A percentile compares a stretch with the other conserved stretches of the same genome.
Conservation (phyloP, 2,329 filamentous ascomycete species). For the Cercospora zeina region DNA sequence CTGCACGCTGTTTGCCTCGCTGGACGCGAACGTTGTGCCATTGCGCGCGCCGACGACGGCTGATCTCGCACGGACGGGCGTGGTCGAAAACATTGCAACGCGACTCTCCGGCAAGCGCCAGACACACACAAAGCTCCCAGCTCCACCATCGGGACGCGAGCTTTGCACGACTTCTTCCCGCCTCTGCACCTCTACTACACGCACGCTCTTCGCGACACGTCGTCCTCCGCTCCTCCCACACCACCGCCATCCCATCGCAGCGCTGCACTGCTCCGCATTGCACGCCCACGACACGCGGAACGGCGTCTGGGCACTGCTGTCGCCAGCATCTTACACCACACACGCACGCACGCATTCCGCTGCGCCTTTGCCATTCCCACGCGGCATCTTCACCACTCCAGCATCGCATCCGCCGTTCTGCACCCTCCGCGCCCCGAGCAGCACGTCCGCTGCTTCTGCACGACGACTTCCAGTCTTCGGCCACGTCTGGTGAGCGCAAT, state of each 20-base stretch:
- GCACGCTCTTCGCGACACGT: conserved; percentile 1
- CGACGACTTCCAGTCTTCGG: conserved; percentile 21
- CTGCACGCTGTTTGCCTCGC: not conserved
- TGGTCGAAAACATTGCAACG: conserved; percentile 11
- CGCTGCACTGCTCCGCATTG: not conserved
- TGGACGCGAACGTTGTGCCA: conserved; percentile 4
- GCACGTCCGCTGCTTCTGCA: conserved; percentile 18
- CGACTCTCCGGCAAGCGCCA: conserved; percentile 16
- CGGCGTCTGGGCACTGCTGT: not conserved
- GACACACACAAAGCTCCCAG: conserved; percentile 13
- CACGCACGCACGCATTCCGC: not conserved
- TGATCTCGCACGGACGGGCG: conserved; percentile 2
- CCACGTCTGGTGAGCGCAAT: conserved; percentile 36
- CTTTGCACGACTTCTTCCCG: conserved; percentile 17
- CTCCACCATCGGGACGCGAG: conserved; percentile 16
- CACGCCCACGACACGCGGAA: conserved; percentile 3
- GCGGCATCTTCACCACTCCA: conserved; percentile 16
- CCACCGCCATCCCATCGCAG: not conserved
- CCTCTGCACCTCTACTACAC: conserved; percentile 1
- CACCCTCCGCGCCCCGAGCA: conserved; percentile 12
- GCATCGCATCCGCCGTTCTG: conserved; percentile 13
- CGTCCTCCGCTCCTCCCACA: conserved; percentile 5
- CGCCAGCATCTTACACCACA: conserved; percentile 5
- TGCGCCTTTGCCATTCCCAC: conserved; percentile 13
- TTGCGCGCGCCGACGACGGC: conserved; percentile 10